Conservation (phyloP, 768 basidiomycete species). For the Podaxis rugospora region DNA sequence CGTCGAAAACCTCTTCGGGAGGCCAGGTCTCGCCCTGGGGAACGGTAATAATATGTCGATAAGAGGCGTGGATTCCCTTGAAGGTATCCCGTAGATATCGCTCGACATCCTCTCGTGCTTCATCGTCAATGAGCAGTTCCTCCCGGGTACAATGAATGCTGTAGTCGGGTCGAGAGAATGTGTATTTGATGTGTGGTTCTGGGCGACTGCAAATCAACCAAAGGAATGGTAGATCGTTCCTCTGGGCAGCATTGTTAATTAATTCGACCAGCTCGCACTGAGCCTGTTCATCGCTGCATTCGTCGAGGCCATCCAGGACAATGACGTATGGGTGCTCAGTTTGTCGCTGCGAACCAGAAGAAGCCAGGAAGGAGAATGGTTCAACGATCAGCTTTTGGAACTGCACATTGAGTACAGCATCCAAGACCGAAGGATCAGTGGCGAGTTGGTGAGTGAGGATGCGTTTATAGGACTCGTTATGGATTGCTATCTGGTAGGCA, state of each 20-base stretch:
- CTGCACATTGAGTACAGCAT: neutral
- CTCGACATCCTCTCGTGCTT: neutral
- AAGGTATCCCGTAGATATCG: neutral
- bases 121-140: neutral
- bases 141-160: neutral
- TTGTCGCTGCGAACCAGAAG: neutral
- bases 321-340: neutral
- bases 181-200: neutral
- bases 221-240: neutral
- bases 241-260: neutral
- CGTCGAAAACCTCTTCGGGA: neutral
- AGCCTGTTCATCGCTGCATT: neutral
- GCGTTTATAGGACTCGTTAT: neutral
- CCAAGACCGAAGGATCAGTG: neutral
- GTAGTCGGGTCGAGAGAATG: neutral
- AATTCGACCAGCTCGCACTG: neutral
- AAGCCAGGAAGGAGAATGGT: neutral
- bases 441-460: neutral
- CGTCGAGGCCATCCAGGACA: neutral
- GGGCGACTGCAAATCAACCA: neutral
- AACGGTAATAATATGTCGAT: neutral
- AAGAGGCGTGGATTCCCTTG: neutral
- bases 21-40: neutral
- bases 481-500: neutral
- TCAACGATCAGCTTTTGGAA: neutral